Conservation (phyloP, 176 grass and related monocot genomes). For the Microstegium vimineum region DNA sequence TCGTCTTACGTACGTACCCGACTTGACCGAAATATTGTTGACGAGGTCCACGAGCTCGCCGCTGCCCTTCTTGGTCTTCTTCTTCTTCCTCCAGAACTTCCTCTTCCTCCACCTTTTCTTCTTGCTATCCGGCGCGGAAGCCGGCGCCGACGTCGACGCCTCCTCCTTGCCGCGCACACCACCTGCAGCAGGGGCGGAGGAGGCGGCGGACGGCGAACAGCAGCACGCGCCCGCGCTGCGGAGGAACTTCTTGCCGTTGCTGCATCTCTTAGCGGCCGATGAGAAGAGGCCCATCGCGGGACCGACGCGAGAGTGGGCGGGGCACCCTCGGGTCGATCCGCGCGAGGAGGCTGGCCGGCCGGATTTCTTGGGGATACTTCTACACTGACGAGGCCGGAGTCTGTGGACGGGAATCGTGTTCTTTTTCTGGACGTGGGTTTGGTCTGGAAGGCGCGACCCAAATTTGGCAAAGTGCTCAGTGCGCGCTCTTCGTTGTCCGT, state of each 20-base stretch:
- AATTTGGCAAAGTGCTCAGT: constrained; percentile 13
- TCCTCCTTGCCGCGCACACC: constrained; percentile 29
- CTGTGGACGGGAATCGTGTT: constrained; percentile 34
- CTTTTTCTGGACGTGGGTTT: neutral
- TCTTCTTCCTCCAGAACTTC: constrained; percentile 57
- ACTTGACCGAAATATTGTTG: constrained; percentile 49
- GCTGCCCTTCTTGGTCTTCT: constrained; percentile 30
- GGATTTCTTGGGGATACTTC: constrained; percentile 34
- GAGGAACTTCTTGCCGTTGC: constrained; percentile 28
- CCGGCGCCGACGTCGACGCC: constrained; percentile 14
- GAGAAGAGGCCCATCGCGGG: constrained; percentile 39
- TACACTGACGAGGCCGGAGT: neutral
- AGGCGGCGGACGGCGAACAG: neutral
- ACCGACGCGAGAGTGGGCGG: constrained; percentile 42
- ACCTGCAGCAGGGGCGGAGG: neutral
- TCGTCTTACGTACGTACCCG: constrained; percentile 44
- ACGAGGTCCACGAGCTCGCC: constrained; percentile 43
- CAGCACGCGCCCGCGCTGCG: constrained; percentile 20
- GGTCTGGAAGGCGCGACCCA: neutral
- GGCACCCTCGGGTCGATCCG: constrained; percentile 42
- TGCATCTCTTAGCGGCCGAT: constrained; percentile 41
- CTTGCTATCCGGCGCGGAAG: constrained; percentile 4
- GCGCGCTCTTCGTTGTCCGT: neutral
- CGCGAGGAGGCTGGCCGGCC: neutral
- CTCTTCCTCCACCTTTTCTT: constrained; percentile 42